Base-by-base conservation (phyloP, 768 basidiomycete species). In the Pilatotrama ljubarskyi region DNA sequence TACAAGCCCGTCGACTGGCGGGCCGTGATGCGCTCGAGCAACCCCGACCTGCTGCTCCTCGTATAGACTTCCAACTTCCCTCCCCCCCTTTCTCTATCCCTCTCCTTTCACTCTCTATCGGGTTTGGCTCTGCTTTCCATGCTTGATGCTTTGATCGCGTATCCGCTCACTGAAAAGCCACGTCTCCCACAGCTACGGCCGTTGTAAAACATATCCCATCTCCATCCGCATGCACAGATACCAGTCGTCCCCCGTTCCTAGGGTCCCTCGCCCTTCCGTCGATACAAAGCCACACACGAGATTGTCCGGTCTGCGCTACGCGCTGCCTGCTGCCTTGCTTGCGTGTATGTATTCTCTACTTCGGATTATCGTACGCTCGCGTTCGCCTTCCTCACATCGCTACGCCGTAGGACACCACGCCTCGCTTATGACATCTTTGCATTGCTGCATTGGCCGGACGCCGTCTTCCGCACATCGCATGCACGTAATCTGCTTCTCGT, bases 1-100 rank as follows among this genome's bases (percentile, higher is more conserved):
- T 52, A 42, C 29, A 70, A 65, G 38, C 73, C 78, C 11, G 84
- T 91, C 44, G 77, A 78, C 60, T 93, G 91, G 90, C 79, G 88
- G 36, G 73, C 78, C 56, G 75, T 78, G 15, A 78, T 91, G 73
- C 76, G 73, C 25, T 72, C 78, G 32, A 70, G 73, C 55, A 65
- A 69, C 37, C 60, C 58, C 49, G 72, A 72, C 20, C 71, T 81
- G 51, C 79, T 88, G 68, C 76, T 88, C 52, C 81, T 92, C 44
- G 85, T 92, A 18, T 88, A 70, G 74, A 58, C 44, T 8, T 26
- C 26, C 32, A 8, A 2, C 26, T 6, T 55, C 54, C 44, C 50
- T 52, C 35, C 22, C 26, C 25, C 35, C n/a, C 6, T 25, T 18
- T 15, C 55, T 53, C 37, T 41, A 26, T 51, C 55, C 52, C 46